Evolutionary conservation across 345 rosid genomes (phyloP).

Genomic region (Heritiera fomes): DNA sequence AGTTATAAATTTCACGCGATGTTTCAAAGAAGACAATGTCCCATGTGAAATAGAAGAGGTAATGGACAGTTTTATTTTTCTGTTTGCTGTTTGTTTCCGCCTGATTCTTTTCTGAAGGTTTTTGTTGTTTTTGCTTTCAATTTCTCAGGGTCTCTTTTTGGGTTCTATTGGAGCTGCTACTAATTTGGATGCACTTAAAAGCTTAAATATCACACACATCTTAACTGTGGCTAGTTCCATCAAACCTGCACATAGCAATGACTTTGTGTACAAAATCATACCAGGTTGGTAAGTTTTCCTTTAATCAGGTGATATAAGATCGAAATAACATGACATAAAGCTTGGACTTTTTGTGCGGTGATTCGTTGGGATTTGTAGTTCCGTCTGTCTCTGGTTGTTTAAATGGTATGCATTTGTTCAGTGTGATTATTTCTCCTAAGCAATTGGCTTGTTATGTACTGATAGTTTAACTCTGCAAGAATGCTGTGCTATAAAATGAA

Average conservation of each 20-base stretch:
- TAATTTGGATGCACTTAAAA: constrained; percentile 43
- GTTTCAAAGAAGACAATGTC: constrained; percentile 49
- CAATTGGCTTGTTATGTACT: neutral
- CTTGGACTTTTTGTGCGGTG: neutral
- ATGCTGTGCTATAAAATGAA: neutral
- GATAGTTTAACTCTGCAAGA: no score
- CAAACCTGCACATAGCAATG: constrained; percentile 41
- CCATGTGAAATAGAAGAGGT: constrained; percentile 48
- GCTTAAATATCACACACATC: constrained; percentile 44
- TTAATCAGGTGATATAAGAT: neutral
- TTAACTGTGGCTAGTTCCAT: constrained; percentile 47
- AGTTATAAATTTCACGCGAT: constrained; percentile 39
- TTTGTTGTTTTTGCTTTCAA: neutral
- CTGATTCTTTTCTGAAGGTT: neutral
- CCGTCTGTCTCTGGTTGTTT: neutral
- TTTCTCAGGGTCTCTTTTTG: constrained; percentile 49
- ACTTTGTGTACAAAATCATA: constrained; percentile 45
- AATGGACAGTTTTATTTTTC: neutral
- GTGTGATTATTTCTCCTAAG: neutral
- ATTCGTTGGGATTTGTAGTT: neutral
- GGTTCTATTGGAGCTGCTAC: constrained; percentile 52
- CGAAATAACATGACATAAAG: neutral
- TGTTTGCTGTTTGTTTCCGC: neutral
- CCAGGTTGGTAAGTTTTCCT: constrained; percentile 31
- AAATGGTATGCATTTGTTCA: constrained; percentile 4